Evolutionary conservation across 1,139 yeast genomes (phyloP).

Genomic region (Saccharomycopsis hybrid): DNA sequence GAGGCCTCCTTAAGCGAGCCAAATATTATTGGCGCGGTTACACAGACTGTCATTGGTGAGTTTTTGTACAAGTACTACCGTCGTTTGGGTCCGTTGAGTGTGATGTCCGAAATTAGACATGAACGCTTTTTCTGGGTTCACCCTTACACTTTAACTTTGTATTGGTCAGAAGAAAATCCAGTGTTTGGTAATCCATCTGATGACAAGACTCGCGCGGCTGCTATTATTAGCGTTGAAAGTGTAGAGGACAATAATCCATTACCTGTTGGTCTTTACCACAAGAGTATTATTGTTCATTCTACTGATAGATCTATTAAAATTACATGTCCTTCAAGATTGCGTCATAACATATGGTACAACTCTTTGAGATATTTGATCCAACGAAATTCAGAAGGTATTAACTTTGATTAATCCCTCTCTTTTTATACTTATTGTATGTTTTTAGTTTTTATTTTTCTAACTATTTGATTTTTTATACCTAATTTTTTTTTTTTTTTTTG

Average conservation of each 20-base stretch:
- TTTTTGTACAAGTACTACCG: conserved; percentile 82
- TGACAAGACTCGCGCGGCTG: conserved; percentile 69
- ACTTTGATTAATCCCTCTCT: conserved; percentile 8
- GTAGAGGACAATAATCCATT: conserved; percentile 81
- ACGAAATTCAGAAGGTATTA: conserved; percentile 17
- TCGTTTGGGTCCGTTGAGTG: conserved; percentile 64
- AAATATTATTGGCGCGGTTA: conserved; percentile 77
- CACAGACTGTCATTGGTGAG: conserved; percentile 93
- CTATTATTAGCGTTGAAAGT: conserved; percentile 72
- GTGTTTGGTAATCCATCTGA: conserved; percentile 62
- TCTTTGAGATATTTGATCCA: conserved; percentile 73
- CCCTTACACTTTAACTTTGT: conserved; percentile 84
- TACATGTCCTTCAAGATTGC: conserved; percentile 81
- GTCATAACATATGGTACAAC: conserved; percentile 90
- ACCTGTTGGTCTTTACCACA: conserved; percentile 85
- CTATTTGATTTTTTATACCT: background rate
- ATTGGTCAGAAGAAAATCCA: conserved; percentile 86
- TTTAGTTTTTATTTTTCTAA: background rate
- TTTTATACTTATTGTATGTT: background rate
- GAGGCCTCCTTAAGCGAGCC: conserved; percentile 65
- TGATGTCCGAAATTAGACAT: conserved; percentile 76
- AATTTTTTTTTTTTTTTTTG: background rate
- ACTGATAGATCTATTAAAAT: conserved; percentile 63
- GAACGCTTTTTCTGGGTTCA: conserved; percentile 95
- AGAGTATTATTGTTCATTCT: conserved; percentile 73